Evolutionary conservation across 1,139 yeast genomes (phyloP).

Genomic region (Geotrichum aggregatum): DNA sequence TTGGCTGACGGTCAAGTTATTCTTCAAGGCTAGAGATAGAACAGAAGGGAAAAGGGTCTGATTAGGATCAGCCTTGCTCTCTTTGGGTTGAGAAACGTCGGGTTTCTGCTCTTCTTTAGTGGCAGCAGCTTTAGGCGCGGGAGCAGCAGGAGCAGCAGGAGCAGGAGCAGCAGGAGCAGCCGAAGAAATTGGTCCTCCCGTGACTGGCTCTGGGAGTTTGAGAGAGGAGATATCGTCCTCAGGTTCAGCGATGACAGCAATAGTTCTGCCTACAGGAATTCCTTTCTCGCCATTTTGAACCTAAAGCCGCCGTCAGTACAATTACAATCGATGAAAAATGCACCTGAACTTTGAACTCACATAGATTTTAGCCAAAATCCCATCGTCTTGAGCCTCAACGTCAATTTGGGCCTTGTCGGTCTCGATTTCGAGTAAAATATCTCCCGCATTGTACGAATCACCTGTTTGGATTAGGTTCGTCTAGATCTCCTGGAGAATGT

Average conservation of each 20-base stretch:
- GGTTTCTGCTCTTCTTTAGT: slow-evolving; percentile 12
- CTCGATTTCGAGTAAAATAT: slow-evolving; percentile 80
- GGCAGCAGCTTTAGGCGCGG: background rate
- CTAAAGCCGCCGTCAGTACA: slow-evolving; percentile 8
- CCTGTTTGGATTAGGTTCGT: slow-evolving; percentile 25
- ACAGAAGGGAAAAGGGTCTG: slow-evolving; percentile 83
- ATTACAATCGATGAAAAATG: background rate
- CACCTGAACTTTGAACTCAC: slow-evolving; percentile 21
- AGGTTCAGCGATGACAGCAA: slow-evolving; percentile 82
- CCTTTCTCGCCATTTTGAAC: slow-evolving; percentile 66
- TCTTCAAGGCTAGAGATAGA: slow-evolving; percentile 54
- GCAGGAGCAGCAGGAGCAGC: slow-evolving; percentile 13
- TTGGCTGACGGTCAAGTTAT: slow-evolving; percentile 61
- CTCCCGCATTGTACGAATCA: slow-evolving; percentile 74
- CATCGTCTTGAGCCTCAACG: slow-evolving; percentile 92
- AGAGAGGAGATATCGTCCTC: slow-evolving; percentile 72
- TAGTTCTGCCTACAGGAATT: slow-evolving; percentile 80
- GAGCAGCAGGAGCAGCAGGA: slow-evolving; percentile 18
- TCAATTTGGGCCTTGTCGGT: slow-evolving; percentile 92
- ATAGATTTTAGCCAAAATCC: slow-evolving; percentile 75
- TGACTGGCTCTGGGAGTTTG: slow-evolving; percentile 52
- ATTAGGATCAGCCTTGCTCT: slow-evolving; percentile 51
- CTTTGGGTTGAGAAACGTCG: slow-evolving; percentile 2
- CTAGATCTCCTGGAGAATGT: background rate
- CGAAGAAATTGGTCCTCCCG: slow-evolving; percentile 25